Evolutionary conservation across 768 basidiomycete species (phyloP).

Genomic region (Dacryopinax primogenitus): DNA sequence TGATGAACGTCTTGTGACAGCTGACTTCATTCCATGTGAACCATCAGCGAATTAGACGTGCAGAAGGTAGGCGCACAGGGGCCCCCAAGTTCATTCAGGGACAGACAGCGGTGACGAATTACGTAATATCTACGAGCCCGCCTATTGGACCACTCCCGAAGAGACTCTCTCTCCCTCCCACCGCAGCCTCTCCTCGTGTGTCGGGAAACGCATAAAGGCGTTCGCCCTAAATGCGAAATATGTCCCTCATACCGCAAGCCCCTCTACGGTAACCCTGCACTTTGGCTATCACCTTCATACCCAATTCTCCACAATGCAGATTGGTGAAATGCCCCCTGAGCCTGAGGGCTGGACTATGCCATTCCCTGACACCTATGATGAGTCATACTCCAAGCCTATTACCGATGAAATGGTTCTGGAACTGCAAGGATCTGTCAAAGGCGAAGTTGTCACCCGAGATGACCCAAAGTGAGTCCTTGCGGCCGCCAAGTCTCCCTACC

Average conservation of each 20-base stretch:
- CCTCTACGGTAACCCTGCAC: neutral
- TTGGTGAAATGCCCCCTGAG: neutral
- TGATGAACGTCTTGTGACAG: neutral
- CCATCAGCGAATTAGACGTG: neutral
- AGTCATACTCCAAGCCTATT: neutral
- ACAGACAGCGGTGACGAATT: too few species aligned
- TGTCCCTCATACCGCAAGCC: neutral
- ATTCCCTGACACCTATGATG: constrained; percentile 3
- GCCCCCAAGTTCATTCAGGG: too few species aligned
- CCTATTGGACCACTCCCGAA: neutral
- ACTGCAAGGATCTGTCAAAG: neutral
- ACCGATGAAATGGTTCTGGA: constrained; percentile 4
- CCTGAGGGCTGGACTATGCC: neutral
- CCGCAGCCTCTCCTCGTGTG: neutral
- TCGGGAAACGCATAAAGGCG: neutral
- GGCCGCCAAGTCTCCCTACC: neutral
- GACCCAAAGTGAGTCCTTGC: neutral
- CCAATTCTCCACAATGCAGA: neutral
- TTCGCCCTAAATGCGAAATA: neutral
- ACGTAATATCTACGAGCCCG: neutral
- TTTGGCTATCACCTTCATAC: neutral
- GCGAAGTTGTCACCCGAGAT: neutral
- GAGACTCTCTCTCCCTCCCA: too few species aligned
- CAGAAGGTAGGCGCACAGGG: neutral
- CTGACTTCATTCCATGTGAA: constrained; percentile 5